A percentile compares a stretch with the other conserved stretches of the same genome.
Conservation (phyloP, 2,329 filamentous ascomycete species). For the Purpureocillium lavendulum region DNA sequence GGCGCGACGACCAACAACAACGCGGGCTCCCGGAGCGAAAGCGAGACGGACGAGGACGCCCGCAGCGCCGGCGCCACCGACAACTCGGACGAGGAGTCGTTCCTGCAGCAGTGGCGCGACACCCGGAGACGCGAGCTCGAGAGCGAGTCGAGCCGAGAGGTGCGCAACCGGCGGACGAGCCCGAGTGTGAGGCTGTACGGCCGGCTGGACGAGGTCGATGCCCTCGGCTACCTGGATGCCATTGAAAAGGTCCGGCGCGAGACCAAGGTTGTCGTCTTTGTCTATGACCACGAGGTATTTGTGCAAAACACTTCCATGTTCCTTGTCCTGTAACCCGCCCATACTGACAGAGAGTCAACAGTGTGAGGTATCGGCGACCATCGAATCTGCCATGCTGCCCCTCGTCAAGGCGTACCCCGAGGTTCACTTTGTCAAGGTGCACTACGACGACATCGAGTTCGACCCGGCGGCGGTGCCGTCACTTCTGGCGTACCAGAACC, state of each 20-base stretch:
- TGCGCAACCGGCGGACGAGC: constrained; percentile 60
- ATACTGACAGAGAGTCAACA: constrained; percentile 29
- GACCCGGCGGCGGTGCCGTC: constrained; percentile 82
- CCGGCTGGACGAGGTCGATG: constrained; percentile 75
- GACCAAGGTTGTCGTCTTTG: constrained; percentile 84
- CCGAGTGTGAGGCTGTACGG: constrained; percentile 75
- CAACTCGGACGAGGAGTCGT: constrained; percentile 66
- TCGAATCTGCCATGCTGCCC: constrained; percentile 69
- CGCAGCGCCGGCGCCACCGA: constrained; percentile 41
- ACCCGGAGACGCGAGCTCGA: constrained; percentile 70
- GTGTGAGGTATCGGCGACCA: constrained; percentile 70
- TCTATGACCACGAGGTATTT: constrained; percentile 79
- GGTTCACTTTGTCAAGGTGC: constrained; percentile 82
- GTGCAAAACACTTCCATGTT: background rate
- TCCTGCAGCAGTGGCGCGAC: constrained; percentile 80
- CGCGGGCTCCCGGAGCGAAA: constrained; percentile 26
- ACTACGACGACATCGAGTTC: constrained; percentile 90
- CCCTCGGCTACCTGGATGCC: constrained; percentile 86
- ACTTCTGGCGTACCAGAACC: constrained; percentile 76
- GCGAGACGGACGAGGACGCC: constrained; percentile 37
- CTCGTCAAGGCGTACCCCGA: constrained; percentile 64
- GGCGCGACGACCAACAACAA: constrained; percentile 10
- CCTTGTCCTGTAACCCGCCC: background rate
- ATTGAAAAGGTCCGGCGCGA: constrained; percentile 81
- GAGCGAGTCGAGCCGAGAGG: constrained; percentile 43